Percentiles rank a stretch among this genome's conserved stretches.
Evolutionary conservation across 2,329 filamentous ascomycete genomes (phyloP).

Genomic region (Penicillium concentricum): DNA sequence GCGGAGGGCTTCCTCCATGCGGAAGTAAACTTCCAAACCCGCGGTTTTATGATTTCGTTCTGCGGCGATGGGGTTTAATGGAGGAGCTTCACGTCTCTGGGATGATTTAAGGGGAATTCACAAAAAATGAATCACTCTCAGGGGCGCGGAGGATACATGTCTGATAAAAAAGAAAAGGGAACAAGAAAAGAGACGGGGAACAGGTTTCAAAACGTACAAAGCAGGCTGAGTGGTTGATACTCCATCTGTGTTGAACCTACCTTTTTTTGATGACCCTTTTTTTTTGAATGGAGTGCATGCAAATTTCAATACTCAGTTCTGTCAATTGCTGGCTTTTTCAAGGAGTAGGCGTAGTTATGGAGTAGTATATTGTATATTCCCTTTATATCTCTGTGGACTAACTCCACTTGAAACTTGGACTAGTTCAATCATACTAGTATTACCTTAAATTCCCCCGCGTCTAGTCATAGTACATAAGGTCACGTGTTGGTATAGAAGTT

Average conservation of each 20-base stretch:
- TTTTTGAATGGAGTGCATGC: conserved; percentile 30
- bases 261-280: conserved; percentile 28
- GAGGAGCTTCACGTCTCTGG: conserved; percentile 37
- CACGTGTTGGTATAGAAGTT: not conserved
- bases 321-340: conserved; percentile 5
- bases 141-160: conserved; percentile 24
- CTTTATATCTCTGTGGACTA: not conserved
- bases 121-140: conserved; percentile 23
- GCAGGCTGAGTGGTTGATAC: conserved; percentile 22
- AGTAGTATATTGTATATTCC: not conserved
- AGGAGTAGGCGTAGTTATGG: not conserved
- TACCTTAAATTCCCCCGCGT: conserved; percentile 2
- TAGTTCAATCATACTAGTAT: not conserved
- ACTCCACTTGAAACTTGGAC: conserved; percentile 2
- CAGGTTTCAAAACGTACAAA: conserved; percentile 20
- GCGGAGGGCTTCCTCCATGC: conserved; percentile 95
- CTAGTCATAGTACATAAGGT: not conserved
- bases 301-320: conserved; percentile 24
- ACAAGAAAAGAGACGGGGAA: conserved; percentile 18
- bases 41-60: conserved; percentile 31
- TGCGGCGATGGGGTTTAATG: conserved; percentile 34
- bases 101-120: conserved; percentile 27
- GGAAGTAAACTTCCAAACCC: conserved; percentile 61
- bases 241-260: conserved; percentile 27
- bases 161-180: conserved; percentile 22